Base-by-base conservation (phyloP, 2,329 filamentous ascomycete genomes). In the Trichoderma hamatum region DNA sequence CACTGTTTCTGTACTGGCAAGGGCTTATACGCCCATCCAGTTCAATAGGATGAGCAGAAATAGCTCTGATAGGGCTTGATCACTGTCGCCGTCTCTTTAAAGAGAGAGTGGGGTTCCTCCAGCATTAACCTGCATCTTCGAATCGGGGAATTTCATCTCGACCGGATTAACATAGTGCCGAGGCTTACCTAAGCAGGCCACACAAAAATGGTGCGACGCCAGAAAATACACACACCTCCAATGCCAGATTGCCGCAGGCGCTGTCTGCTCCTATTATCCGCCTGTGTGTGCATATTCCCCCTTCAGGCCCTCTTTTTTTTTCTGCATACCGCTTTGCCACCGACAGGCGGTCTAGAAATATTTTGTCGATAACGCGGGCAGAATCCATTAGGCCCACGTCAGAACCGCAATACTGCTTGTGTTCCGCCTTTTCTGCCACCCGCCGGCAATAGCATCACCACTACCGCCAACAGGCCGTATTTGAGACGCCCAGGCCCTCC, bases 311-410 rank as follows among this genome's bases (percentile, higher is more conserved):
- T 49, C 36, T 49, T 65, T 65, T 56, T 65, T 14, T 54, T 54
- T 43, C 39, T 65, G 52, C 62, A 65, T 32, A 56, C 62, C 51
- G 52, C 64, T 69, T 49, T 60, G 54, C 43, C 62, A 32, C 61
- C 55, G 19, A 56, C 69, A 76, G 76, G 77, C 77, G 77, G 77
- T 78, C 75, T 77, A 73, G 76, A 52, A 70, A 65, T 76, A 75
- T 72, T 76, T 78, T 78, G 77, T 77, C 76, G 76, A 76, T 78
- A 78, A 72, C 71, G 69, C 62, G 72, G 77, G 77, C 77, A 78
- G 77, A 78, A 78, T 78, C 71, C 69, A 68, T 76, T 69, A 46
- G 61, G 61, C 61, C 70, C 69, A 71, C 71, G 58, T 67, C 59
- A 24, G 43, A 34, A 51, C 59, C 26, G 43, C 36, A 54, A 46